Percentiles rank a stretch among this genome's conserved stretches.
These are phyloP conservation scores for Rhizopogon salebrosus DNA, from an alignment of 768 basidiomycete species.

Conservation along the genomic window DNA sequence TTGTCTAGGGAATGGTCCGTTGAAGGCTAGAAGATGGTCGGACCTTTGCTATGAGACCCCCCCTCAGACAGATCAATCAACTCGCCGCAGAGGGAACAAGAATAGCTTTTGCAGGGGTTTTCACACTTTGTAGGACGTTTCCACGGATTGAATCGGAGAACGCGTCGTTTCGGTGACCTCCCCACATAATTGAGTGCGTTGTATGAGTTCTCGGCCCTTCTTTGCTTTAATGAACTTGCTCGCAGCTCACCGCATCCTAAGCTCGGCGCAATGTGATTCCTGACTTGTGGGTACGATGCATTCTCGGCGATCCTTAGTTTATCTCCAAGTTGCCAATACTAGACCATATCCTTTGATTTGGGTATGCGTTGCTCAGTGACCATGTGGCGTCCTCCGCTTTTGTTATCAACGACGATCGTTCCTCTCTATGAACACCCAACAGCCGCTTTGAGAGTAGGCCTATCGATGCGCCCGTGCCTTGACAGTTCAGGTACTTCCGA, in stretches of 20 bases:
- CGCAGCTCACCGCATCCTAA: constrained; percentile 41
- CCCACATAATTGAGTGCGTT: too few relatives aligned
- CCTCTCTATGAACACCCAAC: constrained; percentile 41
- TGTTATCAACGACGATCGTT: constrained; percentile 40
- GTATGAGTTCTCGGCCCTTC: neutral
- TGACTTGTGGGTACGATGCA: constrained; percentile 33
- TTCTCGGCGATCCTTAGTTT: constrained; percentile 7
- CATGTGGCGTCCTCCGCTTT: neutral
- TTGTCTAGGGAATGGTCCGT: neutral
- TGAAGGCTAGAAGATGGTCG: too few relatives aligned
- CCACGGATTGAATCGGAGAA: constrained; percentile 42
- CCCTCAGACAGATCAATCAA: neutral
- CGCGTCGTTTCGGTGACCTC: constrained; percentile 41
- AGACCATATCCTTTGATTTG: constrained; percentile 45
- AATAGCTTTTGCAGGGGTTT: neutral
- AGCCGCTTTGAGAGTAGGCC: constrained; percentile 41
- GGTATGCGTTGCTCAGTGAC: constrained; percentile 21
- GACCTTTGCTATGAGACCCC: neutral
- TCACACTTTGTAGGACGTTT: constrained; percentile 43
- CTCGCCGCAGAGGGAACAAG: neutral
- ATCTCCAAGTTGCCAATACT: constrained; percentile 12
- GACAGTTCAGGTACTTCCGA: constrained; percentile 27
- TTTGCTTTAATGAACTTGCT: constrained; percentile 34
- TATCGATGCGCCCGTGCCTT: constrained; percentile 33
- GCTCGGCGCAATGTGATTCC: constrained; percentile 50